Evolutionary conservation across 352 stramenopile genomes (phyloP).

Genomic region (Phytophthora sp.): DNA sequence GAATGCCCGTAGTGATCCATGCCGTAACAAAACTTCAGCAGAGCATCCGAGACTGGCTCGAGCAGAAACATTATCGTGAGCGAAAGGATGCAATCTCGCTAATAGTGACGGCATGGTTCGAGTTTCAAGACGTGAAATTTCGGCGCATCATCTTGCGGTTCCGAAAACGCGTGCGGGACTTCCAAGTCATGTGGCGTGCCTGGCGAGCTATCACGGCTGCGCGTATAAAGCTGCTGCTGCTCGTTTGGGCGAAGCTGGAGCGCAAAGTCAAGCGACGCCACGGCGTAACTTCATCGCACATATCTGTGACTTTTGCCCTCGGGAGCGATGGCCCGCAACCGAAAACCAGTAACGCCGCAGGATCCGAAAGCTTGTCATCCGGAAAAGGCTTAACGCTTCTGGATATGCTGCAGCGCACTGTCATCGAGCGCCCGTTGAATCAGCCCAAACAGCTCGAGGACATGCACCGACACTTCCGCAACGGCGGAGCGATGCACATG

Average conservation of each 20-base stretch:
- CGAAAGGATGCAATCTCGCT: constrained; percentile 38
- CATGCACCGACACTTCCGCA: constrained; percentile 68
- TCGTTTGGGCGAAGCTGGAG: constrained; percentile 73
- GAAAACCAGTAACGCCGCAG: constrained; percentile 6
- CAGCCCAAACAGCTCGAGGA: constrained; percentile 52
- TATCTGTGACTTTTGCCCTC: constrained; percentile 6
- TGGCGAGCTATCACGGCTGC: constrained; percentile 79
- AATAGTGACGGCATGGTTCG: constrained; percentile 78
- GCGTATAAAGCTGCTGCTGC: constrained; percentile 71
- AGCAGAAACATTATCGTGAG: constrained; percentile 24
- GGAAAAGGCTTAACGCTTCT: constrained; percentile 26
- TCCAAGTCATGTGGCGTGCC: constrained; percentile 75
- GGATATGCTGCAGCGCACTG: constrained; percentile 25
- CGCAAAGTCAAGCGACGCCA: constrained; percentile 55
- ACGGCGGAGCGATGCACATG: constrained; percentile 53
- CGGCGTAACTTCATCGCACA: constrained; percentile 24
- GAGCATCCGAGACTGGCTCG: constrained; percentile 50
- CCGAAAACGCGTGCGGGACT: constrained; percentile 72
- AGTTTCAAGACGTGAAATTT: constrained; percentile 88
- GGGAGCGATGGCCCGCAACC: not conserved
- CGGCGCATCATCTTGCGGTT: constrained; percentile 80
- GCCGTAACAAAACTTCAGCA: constrained; percentile 50
- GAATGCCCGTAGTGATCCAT: constrained; percentile 54
- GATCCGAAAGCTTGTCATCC: not conserved
- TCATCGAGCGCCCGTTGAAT: constrained; percentile 7